Evolutionary conservation across 2,329 filamentous ascomycete genomes (phyloP), one percentile per base, ranked within the genome.

Genomic region (Sporothrix brunneoviolacea): DNA sequence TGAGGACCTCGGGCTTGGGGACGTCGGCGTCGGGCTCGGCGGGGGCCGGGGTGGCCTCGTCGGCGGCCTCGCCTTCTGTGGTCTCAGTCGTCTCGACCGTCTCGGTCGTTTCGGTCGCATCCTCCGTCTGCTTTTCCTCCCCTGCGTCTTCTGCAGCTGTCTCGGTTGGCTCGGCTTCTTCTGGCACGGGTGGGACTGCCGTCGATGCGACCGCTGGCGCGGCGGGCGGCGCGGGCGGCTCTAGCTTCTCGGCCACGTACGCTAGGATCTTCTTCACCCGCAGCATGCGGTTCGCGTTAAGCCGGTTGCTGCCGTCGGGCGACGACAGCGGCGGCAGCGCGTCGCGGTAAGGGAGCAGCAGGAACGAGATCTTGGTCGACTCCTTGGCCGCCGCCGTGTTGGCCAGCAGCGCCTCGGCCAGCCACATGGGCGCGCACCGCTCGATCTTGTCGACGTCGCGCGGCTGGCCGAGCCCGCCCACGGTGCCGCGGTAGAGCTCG

Each of bases 251-350:
- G 1, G 90, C 88, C 16, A 98, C 82, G 61, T 98, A 98, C 0
- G 83, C 82, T 52, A 97, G 70, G 19, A 98, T 93, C 73, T 98
- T 98, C 70, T 89, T 91, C 4, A 94, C 89, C 41, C 93, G 81
- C 45, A 98, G 75, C 93, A 98, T 97, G 50, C 91, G 82, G 63
- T 97, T 98, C 10, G 93, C 93, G 64, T 97, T 98, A 46, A 98
- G 76, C 21, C 93, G 84, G 58, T 91, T 91, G 65, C 91, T 95
- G 47, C 84, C 45, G 4, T 3, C 3, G 4, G 81, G 68, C 21
- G 82, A 79, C 28, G 85, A 80, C 44, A 96, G 85, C 49, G 77
- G 78, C 1, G 90, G 89, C 47, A 97, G 71, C 22, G 77, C 70
- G 57, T 88, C 84, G 60, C 87, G 77, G 70, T 80, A 90, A 0